These are phyloP conservation scores for Crucibulum laeve DNA, from an alignment of 768 basidiomycete genomes.

Conservation along the genomic window DNA sequence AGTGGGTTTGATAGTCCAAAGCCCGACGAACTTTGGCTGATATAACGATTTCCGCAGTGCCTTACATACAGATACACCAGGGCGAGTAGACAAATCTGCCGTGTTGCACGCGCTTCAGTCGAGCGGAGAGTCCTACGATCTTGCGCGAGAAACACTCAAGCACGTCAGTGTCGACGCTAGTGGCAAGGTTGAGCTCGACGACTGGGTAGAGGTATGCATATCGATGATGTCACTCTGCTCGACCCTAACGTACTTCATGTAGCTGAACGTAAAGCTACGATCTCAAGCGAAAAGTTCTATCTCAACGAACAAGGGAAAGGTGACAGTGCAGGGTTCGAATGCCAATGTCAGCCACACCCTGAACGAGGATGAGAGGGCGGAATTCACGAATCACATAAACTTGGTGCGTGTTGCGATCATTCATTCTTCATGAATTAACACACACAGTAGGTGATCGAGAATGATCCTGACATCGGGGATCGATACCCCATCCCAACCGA, in stretches of 20 bases:
- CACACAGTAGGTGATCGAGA: constrained; percentile 75
- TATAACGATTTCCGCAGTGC: constrained; percentile 37
- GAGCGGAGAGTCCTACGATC: constrained; percentile 86
- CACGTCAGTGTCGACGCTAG: constrained; percentile 91
- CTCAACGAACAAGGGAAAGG: constrained; percentile 77
- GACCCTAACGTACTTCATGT: constrained; percentile 7
- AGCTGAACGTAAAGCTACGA: constrained; percentile 82
- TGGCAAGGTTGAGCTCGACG: constrained; percentile 94
- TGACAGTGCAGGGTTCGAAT: constrained; percentile 91
- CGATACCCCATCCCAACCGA: constrained; percentile 91
- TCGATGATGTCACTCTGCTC: constrained; percentile 9
- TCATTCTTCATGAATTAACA: constrained; percentile 3
- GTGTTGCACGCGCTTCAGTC: constrained; percentile 77
- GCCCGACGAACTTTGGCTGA: constrained; percentile 5
- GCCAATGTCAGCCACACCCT: constrained; percentile 96
- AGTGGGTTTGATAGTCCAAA: constrained; percentile 50
- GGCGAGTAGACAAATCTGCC: constrained; percentile 76
- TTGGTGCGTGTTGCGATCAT: constrained; percentile 46
- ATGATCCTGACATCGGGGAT: constrained; percentile 78
- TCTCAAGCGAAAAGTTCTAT: constrained; percentile 42
- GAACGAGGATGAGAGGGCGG: constrained; percentile 92
- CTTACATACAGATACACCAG: constrained; percentile 75
- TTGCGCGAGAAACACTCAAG: constrained; percentile 87
- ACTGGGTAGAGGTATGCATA: constrained; percentile 90
- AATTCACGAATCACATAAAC: constrained; percentile 99